Percentiles rank a stretch among this genome's conserved stretches.
These are phyloP conservation scores for Ceratobasidium sp. DNA, from an alignment of 1,284 basidiomycete species.

Conservation along the genomic window DNA sequence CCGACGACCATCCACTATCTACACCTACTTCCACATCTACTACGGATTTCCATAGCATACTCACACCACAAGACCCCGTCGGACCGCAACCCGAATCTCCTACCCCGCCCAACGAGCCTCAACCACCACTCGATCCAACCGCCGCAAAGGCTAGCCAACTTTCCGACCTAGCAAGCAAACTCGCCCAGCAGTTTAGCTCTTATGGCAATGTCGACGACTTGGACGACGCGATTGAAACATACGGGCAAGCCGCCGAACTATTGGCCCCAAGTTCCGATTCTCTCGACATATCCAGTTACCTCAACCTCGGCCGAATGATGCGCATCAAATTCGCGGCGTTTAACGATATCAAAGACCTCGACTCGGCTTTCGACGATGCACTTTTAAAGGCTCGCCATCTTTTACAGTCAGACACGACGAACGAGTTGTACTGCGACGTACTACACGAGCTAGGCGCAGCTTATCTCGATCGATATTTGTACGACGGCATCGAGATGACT, in stretches of 20 bases:
- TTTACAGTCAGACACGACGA: background rate
- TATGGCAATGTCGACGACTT: slow-evolving; percentile 24
- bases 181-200: background rate
- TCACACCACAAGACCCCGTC: background rate
- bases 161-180: background rate
- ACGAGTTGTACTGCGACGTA: slow-evolving; percentile 10
- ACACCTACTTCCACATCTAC: background rate
- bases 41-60: background rate
- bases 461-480: slow-evolving; percentile 16
- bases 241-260: slow-evolving; percentile 9
- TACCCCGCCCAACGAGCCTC: too few relatives aligned
- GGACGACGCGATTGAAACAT: slow-evolving; percentile 17
- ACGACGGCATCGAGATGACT: slow-evolving; percentile 1
- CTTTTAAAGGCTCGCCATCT: slow-evolving; percentile 11
- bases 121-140: background rate
- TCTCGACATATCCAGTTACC: slow-evolving; percentile 17
- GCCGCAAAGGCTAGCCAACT: background rate
- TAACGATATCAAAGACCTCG: slow-evolving; percentile 22
- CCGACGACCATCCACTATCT: background rate
- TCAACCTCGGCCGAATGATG: slow-evolving; percentile 25
- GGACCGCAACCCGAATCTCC: too few relatives aligned
- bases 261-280: background rate
- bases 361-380: slow-evolving; percentile 20
- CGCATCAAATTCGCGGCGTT: slow-evolving; percentile 30
- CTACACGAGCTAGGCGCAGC: slow-evolving; percentile 13